Base-by-base conservation (phyloP, 1,139 yeast genomes). In the Kodamaea ohmeri region DNA sequence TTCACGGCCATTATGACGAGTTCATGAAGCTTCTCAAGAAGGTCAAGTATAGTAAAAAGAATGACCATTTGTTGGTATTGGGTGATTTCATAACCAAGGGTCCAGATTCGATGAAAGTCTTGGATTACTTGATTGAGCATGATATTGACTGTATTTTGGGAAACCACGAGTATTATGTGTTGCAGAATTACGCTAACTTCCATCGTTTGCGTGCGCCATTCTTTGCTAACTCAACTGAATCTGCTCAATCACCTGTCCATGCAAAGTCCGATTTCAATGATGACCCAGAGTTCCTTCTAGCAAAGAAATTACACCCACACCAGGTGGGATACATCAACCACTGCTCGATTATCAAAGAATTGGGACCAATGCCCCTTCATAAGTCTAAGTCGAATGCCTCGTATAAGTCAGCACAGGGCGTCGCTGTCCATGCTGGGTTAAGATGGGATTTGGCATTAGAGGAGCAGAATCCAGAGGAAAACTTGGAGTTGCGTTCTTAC, bases 71-170 rank as follows among this genome's bases (percentile, higher is more conserved):
- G n/a, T 58, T 87, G 3, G 65, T 89, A 25, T 60, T 89, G 20
- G 97, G 97, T 2, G 97, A 90, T 55, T 86, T 89, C 56, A 70
- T 86, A 21, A 73, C 90, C 40, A 90, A 89, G 56, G 97, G 97
- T 0, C 83, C 86, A 1, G 79, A 84, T 44, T 84, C 95, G 1
- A 46, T 76, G 11, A 77, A 74, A 37, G 87, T 88, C 4, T 57
- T 88, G 20, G 83, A 88, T 42, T 82, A 63, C 50, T 80, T 87
- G 31, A 72, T 80, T 33, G 63, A 72, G n/a, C 61, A 79, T 46
- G 61, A 74, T 4, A 73, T 85, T 13, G 78, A 77, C 36, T 89
- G 96, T 57, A 78, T 90, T 3, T 63, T 94, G 45, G 97, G 97
- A 0, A 90, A 90, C 63, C 96, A 90, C 58, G 97, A 90, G 56